Evolutionary conservation across 1,139 yeast genomes (phyloP), one percentile per base, ranked within the genome.

Genomic region (Lodderomyces elongisporus): DNA sequence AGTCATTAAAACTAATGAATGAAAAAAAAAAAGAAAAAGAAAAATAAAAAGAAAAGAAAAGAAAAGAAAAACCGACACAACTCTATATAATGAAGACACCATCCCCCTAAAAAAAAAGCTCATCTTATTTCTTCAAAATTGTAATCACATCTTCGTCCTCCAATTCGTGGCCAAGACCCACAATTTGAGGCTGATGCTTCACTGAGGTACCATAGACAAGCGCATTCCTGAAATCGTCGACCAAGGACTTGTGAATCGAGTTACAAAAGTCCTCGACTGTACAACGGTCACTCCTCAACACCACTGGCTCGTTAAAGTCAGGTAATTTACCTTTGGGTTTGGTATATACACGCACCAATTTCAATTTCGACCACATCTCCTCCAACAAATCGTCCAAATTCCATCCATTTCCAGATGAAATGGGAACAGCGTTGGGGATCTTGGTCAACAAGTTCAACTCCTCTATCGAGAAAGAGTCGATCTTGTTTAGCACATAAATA

Each of bases 91-190:
- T n/a, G n/a, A n/a, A n/a, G n/a, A n/a, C n/a, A n/a, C n/a, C n/a
- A n/a, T n/a, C n/a, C n/a, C n/a, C n/a, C 13, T n/a, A n/a, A n/a
- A n/a, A n/a, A n/a, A n/a, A n/a, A n/a, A 10, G 22, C 9, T 20
- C 13, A 3, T 4, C 8, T 34, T 55, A 68, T 51, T 84, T 87
- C 67, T 88, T 89, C 63, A 89, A 73, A 49, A 91, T 87, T 20
- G 98, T 89, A 35, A 91, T 94, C 22, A 93, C 98, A 62, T 91
- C 99, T 62, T 91, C 98, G 59, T 91, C 99, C 60, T 81, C 83
- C 47, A 91, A 67, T 7, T 56, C 67, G 62, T 93, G 98, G 33
- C 71, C 60, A 47, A 91, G 70, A 28, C 98, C 98, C 30, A 89
- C 97, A 46, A 79, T 77, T 62, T 91, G 98, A n/a, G 97, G 97